Conservation (phyloP, 768 basidiomycete species). For the Pulveroboletus sp. region DNA sequence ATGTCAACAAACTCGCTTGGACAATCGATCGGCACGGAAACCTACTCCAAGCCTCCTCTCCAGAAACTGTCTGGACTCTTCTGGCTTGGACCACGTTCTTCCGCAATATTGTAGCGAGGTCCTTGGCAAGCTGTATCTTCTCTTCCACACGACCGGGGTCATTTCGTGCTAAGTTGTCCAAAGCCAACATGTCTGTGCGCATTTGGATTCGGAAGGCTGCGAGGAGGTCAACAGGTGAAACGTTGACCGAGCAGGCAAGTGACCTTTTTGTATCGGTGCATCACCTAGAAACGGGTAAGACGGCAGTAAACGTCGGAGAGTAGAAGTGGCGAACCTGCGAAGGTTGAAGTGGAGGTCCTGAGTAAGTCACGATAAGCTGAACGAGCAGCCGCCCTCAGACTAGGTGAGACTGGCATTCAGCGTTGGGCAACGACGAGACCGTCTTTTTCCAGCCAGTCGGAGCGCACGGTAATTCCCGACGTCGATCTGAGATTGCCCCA, state of each 20-base stretch:
- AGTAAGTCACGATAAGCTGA: constrained; percentile 71
- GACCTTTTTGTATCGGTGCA: constrained; percentile 48
- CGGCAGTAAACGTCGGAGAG: neutral
- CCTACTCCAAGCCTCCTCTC: constrained; percentile 57
- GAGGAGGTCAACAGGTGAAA: constrained; percentile 3
- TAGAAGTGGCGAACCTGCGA: constrained; percentile 43
- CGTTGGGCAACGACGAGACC: neutral
- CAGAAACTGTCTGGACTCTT: constrained; percentile 34
- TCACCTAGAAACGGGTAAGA: constrained; percentile 43
- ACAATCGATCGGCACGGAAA: neutral
- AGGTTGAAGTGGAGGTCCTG: constrained; percentile 62
- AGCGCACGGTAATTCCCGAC: constrained; percentile 10
- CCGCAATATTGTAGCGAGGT: constrained; percentile 69
- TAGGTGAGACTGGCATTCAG: constrained; percentile 51
- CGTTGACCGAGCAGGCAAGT: neutral
- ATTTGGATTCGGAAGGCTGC: constrained; percentile 74
- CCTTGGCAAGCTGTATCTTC: constrained; percentile 55
- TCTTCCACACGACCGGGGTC: constrained; percentile 48
- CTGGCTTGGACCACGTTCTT: constrained; percentile 84
- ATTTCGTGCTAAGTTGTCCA: constrained; percentile 36
- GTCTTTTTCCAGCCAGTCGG: constrained; percentile 11
- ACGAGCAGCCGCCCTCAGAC: constrained; percentile 60
- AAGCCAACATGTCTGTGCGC: constrained; percentile 45
- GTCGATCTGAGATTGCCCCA: constrained; percentile 33
- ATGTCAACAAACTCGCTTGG: neutral